Evolutionary conservation across 2,329 filamentous ascomycete species (phyloP).

Genomic region (Fusarium chaquense): DNA sequence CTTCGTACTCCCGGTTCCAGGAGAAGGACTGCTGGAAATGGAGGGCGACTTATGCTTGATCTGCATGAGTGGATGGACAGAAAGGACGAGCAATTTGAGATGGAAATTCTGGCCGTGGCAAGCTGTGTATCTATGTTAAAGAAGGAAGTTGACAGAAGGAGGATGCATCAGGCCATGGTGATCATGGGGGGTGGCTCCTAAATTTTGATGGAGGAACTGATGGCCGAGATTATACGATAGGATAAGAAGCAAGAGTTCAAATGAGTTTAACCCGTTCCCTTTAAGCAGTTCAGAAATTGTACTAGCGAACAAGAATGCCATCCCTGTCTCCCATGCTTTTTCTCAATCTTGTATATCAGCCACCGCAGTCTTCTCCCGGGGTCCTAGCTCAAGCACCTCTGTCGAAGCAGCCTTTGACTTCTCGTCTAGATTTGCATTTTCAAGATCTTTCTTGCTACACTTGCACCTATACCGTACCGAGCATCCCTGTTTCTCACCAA

Average conservation of each 20-base stretch:
- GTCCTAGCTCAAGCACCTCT: conserved; percentile 42
- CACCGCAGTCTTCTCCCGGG: conserved; percentile 44
- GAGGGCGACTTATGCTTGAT: conserved; percentile 61
- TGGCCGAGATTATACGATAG: neutral
- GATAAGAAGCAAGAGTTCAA: neutral
- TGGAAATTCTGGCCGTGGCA: conserved; percentile 65
- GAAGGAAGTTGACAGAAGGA: conserved; percentile 71
- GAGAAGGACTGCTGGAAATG: conserved; percentile 60
- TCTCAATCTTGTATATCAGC: conserved; percentile 39
- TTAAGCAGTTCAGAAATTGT: neutral
- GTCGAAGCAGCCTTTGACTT: conserved; percentile 46
- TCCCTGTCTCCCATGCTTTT: neutral
- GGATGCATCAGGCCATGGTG: conserved; percentile 62
- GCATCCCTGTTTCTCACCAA: conserved; percentile 52
- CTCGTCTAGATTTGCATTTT: conserved; percentile 46
- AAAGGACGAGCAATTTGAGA: conserved; percentile 53
- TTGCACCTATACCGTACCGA: conserved; percentile 57
- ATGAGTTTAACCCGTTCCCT: neutral
- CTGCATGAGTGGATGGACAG: conserved; percentile 51
- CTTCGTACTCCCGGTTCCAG: conserved; percentile 56
- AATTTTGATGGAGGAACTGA: neutral
- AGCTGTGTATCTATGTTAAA: conserved; percentile 73
- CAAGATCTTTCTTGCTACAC: conserved; percentile 56
- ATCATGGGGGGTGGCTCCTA: conserved; percentile 51
- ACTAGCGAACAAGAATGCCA: neutral